Conservation (phyloP, 352 stramenopile species). For the Pythium volutum region DNA sequence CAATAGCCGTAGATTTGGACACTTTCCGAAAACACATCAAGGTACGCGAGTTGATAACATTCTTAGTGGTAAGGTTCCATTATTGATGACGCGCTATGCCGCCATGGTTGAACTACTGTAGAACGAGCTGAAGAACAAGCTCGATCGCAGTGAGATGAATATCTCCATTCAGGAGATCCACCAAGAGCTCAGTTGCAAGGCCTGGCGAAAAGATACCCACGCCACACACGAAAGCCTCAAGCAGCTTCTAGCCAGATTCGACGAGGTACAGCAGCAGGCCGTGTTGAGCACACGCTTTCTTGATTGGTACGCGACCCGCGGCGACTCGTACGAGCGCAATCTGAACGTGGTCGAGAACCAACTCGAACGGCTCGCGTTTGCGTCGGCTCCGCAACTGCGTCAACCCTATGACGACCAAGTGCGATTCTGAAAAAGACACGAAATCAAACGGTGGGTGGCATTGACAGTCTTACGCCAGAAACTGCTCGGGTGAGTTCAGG, state of each 20-base stretch:
- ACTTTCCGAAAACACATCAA: not conserved
- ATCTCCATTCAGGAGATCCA: conserved; percentile 13
- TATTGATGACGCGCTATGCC: no score
- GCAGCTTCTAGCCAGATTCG: conserved; percentile 16
- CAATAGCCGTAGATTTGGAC: conserved; percentile 4
- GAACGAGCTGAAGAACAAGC: conserved; percentile 9
- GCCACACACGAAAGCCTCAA: conserved; percentile 8
- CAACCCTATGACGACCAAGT: conserved; percentile 51
- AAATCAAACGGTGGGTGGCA: conserved; percentile 18
- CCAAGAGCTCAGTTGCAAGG: conserved; percentile 27
- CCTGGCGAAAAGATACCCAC: conserved; percentile 26
- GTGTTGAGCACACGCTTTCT: conserved; percentile 62
- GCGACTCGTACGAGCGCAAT: conserved; percentile 75
- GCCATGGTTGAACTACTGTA: not conserved
- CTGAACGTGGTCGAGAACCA: conserved; percentile 63
- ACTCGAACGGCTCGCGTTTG: conserved; percentile 39
- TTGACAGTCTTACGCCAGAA: conserved; percentile 21
- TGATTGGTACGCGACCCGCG: conserved; percentile 66
- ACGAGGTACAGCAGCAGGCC: conserved; percentile 41
- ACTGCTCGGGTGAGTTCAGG: conserved; percentile 6
- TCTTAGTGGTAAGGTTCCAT: no score
- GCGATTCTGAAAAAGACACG: conserved; percentile 19
- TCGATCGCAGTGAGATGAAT: conserved; percentile 3
- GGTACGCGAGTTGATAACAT: conserved; percentile 7
- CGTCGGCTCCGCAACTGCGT: conserved; percentile 36